Base-by-base conservation (phyloP, 1,139 yeast genomes). In the Yamadazyma aaseri region DNA sequence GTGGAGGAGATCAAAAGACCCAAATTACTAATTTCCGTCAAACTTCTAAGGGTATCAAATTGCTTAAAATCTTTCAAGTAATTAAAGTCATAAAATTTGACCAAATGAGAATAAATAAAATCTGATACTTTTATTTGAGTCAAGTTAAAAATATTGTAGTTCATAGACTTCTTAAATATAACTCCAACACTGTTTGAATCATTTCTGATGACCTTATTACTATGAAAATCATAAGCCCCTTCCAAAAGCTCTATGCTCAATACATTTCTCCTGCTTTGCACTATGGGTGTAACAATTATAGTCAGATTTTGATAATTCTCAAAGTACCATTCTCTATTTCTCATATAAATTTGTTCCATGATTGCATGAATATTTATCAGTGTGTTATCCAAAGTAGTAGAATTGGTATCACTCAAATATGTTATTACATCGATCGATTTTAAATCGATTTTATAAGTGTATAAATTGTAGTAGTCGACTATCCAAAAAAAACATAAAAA, bases 281-380 rank as follows among this genome's bases (percentile, higher is more conserved):
- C 24, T 3, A 21, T 20, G 2, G 63, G 62, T 13, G 40, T 36
- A 6, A 53, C 41, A 5, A 46, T 36, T 10, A 60, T 47, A 1
- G 62, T 53, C 2, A 47, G 35, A 10, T 41, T 34, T 7, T 42
- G 41, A n/a, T 41, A 32, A 17, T 43, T 34, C 0, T 40, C 20
- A n/a, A 53, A 29, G 34, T 59, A 59, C 6, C 25, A 33, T 2
- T 39, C 36, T 36, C 56, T 58, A 34, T 50, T 47, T 26, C 62
- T 42, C 14, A 50, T 18, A 33, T 60, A 60, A 5, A 48, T 40
- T 22, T 49, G 53, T 29, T 43, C 42, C 14, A 59, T 18, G n/a
- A 39, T 10, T 9, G 18, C 15, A 3, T 18, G 25, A 3, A 31
- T 11, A 7, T 10, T 22, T n/a, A 6, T n/a, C 16, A 11, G 7